Evolutionary conservation across 257 asterid genomes (phyloP).

Genomic region (Solanum chmielewskii): DNA sequence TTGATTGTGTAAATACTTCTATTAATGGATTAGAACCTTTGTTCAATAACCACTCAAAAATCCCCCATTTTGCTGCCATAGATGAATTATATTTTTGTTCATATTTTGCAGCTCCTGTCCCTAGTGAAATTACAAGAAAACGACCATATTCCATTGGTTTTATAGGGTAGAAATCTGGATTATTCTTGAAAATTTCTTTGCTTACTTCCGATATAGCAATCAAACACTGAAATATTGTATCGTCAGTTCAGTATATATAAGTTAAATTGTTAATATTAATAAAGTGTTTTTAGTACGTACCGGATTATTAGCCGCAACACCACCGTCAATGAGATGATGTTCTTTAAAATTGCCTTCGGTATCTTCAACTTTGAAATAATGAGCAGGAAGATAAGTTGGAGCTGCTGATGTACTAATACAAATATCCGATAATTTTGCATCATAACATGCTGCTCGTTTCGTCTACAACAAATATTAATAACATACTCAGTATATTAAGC

Average conservation of each 20-base stretch:
- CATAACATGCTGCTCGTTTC: neutral
- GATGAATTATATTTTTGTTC: constrained; percentile 16
- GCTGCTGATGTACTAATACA: constrained; percentile 54
- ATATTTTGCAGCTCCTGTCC: constrained; percentile 28
- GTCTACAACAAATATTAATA: constrained; percentile 6
- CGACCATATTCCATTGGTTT: constrained; percentile 17
- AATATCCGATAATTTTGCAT: constrained; percentile 30
- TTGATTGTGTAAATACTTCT: constrained; percentile 25
- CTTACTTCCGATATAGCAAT: constrained; percentile 28
- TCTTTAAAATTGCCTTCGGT: constrained; percentile 4
- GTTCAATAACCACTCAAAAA: constrained; percentile 21
- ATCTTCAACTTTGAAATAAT: constrained; percentile 21
- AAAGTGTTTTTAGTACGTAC: constrained; percentile 1
- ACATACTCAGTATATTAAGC: too few relatives aligned
- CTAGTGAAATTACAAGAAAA: constrained; percentile 29
- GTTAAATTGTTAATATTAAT: neutral
- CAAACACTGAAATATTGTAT: constrained; percentile 18
- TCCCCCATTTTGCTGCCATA: constrained; percentile 27
- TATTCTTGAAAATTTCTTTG: constrained; percentile 9
- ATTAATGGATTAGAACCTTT: constrained; percentile 25
- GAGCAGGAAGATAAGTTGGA: constrained; percentile 41
- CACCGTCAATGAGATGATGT: constrained; percentile 45
- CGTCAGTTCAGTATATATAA: neutral
- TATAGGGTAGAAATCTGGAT: constrained; percentile 14
- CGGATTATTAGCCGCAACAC: constrained; percentile 57